Base-by-base conservation (phyloP, 2,329 filamentous ascomycete species). In the Capronia epimyces region DNA sequence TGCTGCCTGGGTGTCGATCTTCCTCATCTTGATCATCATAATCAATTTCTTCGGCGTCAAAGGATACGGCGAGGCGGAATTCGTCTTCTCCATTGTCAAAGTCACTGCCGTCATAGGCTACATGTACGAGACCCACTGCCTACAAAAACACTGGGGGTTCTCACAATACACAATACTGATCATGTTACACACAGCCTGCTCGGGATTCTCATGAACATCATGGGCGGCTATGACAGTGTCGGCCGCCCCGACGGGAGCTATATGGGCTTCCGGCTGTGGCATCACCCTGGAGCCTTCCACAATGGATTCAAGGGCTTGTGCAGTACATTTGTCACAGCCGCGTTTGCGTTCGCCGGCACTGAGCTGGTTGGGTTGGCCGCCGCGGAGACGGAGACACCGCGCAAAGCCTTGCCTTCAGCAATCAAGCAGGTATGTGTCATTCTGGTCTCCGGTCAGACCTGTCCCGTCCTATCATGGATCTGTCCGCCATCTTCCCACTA, bases 11-110 rank as follows among this genome's bases (percentile, higher is more conserved):
- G 86, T 94, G 37, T 80, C 86, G 44, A 69, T 94, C 34, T 95
- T 94, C 67, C 75, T 91, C 36, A 45, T 81, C 24, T 63, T 82
- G 43, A 89, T 93, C 60, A 73, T 90, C 43, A 58, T 68, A 37
- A 91, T 94, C 69, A 94, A 94, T 64, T 68, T 91, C 54, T 90
- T 88, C 63, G 87, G 88, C 39, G 83, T 95, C 60, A 86, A 86
- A 65, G 86, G 83, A 16, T 93, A 91, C 59, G 87, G 87, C 59
- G 87, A 93, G 66, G 86, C 86, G 25, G 87, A 93, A 63, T 91
- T 91, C 57, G 71, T 87, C 56, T 89, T 91, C 64, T 83, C 84
- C 45, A 81, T 89, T 44, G 71, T 95, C 69, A 95, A 95, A 65
- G 80, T 94, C 42, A 76, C 84, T 18, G 87, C 88, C 31, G 81